Conservation (phyloP, 306 rosid genomes). For the Begonia peltatifolia region DNA sequence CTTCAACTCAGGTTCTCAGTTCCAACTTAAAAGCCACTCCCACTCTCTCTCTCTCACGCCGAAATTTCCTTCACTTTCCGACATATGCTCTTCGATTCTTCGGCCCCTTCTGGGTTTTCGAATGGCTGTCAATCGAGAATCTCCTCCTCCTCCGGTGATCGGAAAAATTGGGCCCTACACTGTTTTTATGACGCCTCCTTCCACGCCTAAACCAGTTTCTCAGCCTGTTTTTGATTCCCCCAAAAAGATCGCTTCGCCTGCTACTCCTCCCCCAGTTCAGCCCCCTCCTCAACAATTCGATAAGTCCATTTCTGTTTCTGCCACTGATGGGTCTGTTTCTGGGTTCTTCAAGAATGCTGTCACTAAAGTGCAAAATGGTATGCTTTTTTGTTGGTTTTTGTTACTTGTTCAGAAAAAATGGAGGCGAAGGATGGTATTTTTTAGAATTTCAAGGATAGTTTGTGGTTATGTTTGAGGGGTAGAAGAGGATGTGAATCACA, state of each 20-base stretch:
- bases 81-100: neutral
- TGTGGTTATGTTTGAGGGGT: too few species aligned
- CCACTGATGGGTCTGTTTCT: slow-evolving; percentile 30
- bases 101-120: neutral
- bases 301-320: slow-evolving; percentile 21
- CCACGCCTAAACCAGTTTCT: slow-evolving; percentile 51
- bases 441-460: too few species aligned
- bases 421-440: too few species aligned
- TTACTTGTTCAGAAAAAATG: neutral
- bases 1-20: neutral
- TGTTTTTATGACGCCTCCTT: slow-evolving; percentile 91
- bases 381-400: neutral
- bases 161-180: slow-evolving; percentile 98
- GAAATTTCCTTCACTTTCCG: neutral
- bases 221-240: slow-evolving; percentile 38
- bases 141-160: slow-evolving; percentile 77
- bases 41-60: neutral
- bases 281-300: slow-evolving; percentile 82
- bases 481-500: too few species aligned
- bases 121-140: slow-evolving; percentile 63
- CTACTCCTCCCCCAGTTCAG: slow-evolving; percentile 46
- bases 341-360: slow-evolving; percentile 70
- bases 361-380: slow-evolving; percentile 68
- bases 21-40: neutral
- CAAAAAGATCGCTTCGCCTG: slow-evolving; percentile 38